phyloP scores from a whole-genome alignment of 257 asterid species.

The Nicotiana tomentosiformis region DNA sequence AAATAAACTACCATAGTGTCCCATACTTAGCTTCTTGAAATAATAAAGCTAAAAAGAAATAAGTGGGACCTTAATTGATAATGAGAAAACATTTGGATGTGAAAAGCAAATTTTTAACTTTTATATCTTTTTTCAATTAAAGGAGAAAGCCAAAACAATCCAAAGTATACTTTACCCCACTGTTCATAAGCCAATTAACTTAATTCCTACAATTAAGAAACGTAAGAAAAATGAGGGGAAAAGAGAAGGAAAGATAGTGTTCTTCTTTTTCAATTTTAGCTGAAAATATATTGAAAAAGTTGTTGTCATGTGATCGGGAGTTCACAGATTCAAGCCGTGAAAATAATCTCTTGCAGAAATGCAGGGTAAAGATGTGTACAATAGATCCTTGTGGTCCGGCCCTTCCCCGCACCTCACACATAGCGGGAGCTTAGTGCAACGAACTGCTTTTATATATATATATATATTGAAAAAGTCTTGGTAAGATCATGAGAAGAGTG shows the following conservation, averaged over 20 bases:
- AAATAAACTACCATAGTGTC: background rate
- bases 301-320: too few species aligned
- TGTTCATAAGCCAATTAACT: background rate
- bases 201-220: background rate
- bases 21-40: background rate
- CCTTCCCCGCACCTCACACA: too few species aligned
- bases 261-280: background rate
- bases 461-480: background rate
- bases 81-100: background rate
- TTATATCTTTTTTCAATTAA: background rate
- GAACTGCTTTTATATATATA: too few species aligned
- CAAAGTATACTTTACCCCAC: background rate
- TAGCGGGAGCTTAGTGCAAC: too few species aligned
- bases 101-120: background rate
- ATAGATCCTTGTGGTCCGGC: too few species aligned
- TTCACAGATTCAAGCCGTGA: too few species aligned
- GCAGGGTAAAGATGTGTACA: too few species aligned
- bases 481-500: constrained; percentile 7
- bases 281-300: background rate
- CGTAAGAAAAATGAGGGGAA: background rate
- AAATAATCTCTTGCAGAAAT: too few species aligned
- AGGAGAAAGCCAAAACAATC: background rate
- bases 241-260: background rate
- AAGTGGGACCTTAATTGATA: constrained; percentile 12
- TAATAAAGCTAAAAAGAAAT: constrained; percentile 1